A percentile compares a stretch with the other conserved stretches of the same genome.
phyloP scores from a whole-genome alignment of 1,284 basidiomycete species.

The Ceratobasidium theobromae region DNA sequence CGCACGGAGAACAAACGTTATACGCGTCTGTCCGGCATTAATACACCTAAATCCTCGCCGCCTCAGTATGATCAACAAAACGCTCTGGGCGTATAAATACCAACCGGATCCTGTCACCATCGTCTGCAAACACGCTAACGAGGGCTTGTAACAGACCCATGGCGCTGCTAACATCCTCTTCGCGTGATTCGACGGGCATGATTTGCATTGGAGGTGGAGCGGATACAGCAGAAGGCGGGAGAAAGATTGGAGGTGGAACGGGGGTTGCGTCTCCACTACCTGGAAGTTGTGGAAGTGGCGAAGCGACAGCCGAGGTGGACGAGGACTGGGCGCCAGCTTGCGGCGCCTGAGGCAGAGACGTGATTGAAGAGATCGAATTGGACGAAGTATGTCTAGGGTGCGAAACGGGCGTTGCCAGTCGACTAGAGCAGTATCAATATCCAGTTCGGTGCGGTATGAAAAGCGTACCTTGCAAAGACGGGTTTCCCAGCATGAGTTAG shows the following conservation, averaged over 20 bases:
- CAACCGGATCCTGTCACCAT: constrained; percentile 74
- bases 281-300: constrained; percentile 16
- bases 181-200: constrained; percentile 34
- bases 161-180: constrained; percentile 69
- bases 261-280: constrained; percentile 17
- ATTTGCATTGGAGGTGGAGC: neutral
- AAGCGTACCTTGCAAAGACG: constrained; percentile 74
- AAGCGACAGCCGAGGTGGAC: neutral
- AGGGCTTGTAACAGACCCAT: constrained; percentile 95
- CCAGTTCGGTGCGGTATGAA: neutral
- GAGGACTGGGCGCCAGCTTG: constrained; percentile 35
- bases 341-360: constrained; percentile 38
- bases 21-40: constrained; percentile 71
- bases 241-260: constrained; percentile 5
- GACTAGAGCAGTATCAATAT: constrained; percentile 44
- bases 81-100: constrained; percentile 18
- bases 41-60: constrained; percentile 54
- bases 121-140: constrained; percentile 86
- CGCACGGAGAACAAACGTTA: constrained; percentile 81
- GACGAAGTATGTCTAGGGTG: constrained; percentile 38
- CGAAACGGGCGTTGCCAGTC: constrained; percentile 39
- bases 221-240: neutral
- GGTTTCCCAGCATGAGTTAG: constrained; percentile 95
- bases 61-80: constrained; percentile 26
- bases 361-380: constrained; percentile 36